These are phyloP conservation scores for Chimonanthus salicifolius DNA, from an alignment of 164 flowering plant species.

Conservation along the genomic window DNA sequence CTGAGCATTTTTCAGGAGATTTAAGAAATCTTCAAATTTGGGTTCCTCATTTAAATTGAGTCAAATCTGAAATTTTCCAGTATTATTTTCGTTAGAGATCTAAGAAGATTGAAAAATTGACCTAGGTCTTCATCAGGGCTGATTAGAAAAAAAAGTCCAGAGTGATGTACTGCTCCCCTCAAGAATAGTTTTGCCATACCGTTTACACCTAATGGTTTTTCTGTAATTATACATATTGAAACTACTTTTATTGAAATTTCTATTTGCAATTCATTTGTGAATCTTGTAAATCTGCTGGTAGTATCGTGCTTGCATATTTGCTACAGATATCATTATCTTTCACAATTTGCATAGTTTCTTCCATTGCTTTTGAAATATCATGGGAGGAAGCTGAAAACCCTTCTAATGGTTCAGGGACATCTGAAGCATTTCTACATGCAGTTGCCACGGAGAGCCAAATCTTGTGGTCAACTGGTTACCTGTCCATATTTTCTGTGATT, in stretches of 20 bases:
- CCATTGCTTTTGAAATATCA: neutral
- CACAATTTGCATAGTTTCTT: neutral
- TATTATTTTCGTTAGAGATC: too few species aligned
- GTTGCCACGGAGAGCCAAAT: constrained; percentile 77
- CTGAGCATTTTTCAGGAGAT: too few species aligned
- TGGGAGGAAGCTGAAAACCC: neutral
- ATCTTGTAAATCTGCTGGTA: neutral
- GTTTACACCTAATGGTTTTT: too few species aligned
- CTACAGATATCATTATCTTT: neutral
- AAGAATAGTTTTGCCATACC: too few species aligned
- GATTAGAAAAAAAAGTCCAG: too few species aligned
- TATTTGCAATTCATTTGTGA: neutral
- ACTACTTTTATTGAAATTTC: neutral
- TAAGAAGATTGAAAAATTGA: too few species aligned
- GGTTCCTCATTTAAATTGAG: too few species aligned
- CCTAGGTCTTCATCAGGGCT: too few species aligned
- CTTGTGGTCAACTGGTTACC: constrained; percentile 61
- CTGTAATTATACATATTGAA: too few species aligned
- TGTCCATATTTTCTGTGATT: constrained; percentile 68
- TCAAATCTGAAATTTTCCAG: too few species aligned
- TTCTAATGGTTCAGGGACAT: constrained; percentile 60
- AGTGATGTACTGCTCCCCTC: too few species aligned
- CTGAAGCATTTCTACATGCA: constrained; percentile 97
- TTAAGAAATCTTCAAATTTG: too few species aligned
- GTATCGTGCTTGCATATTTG: neutral